Evolutionary conservation across 2,329 filamentous ascomycete species (phyloP), one percentile per base, ranked within the genome.

Genomic region (Pyrenochaeta sp.): DNA sequence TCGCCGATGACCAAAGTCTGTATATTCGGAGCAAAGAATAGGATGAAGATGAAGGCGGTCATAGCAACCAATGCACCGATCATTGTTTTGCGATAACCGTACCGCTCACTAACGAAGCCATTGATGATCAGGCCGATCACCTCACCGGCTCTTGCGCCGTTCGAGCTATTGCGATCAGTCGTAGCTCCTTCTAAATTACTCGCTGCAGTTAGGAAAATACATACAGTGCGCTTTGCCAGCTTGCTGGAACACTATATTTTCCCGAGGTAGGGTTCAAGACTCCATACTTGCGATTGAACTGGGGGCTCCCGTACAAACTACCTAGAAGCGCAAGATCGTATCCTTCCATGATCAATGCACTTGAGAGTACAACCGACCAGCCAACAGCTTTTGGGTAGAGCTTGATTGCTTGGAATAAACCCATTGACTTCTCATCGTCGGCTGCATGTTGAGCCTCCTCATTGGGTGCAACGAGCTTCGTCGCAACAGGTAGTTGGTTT

Each of bases 321-420:
- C 89, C 90, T 69, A 94, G 85, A 46, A 96, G 79, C 61, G 85
- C 87, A 56, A 94, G 82, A 72, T 96, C 91, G 76, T 92, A 95
- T 6, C 90, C 91, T 74, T 96, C 92, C 92, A 96, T 96, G 64
- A 86, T 87, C 71, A 96, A 91, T 71, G 89, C 91, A 1, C 90
- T 93, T 6, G 90, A 94, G 70, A 96, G 91, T 49, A 96, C 80
- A 37, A 96, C 70, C 65, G 88, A 91, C 90, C 91, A 96, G 10
- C 80, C 83, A 47, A 95, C 88, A 30, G 92, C 92, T 79, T 95
- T 93, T 46, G 91, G 92, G 69, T 96, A 96, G 17, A 94, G 81
- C 67, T 81, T 86, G 73, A 96, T 82, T 53, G 90, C 91, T 78
- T 96, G 85, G 65, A 83, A 64, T 55, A 96, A 78, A n/a, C 75